A percentile compares a stretch with the other conserved stretches of the same genome.
phyloP scores from a whole-genome alignment of 352 stramenopile genomes.

The Sclerospora graminicola region DNA sequence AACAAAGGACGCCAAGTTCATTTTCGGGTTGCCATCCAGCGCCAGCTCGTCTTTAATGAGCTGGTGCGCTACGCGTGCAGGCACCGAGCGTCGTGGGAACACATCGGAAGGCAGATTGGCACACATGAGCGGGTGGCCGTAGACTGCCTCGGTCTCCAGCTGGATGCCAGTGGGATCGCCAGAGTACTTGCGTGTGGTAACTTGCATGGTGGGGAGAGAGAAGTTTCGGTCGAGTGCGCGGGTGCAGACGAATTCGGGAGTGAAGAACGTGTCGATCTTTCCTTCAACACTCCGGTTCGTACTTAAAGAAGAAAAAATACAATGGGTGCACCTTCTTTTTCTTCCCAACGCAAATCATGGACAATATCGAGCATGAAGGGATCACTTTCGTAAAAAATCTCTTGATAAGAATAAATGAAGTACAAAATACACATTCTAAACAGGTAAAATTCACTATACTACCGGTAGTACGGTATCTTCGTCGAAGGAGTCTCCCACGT shows the following conservation, averaged over 20 bases:
- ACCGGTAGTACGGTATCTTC: too few species aligned
- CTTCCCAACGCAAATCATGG: too few species aligned
- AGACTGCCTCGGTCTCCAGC: conserved; percentile 49
- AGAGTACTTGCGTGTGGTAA: conserved; percentile 26
- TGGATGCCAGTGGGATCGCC: conserved; percentile 15
- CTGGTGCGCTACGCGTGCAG: conserved; percentile 73
- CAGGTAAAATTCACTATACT: too few species aligned
- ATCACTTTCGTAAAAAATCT: too few species aligned
- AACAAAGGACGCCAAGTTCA: conserved; percentile 89
- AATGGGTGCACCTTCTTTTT: too few species aligned
- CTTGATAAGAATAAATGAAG: too few species aligned
- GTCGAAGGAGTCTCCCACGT: too few species aligned
- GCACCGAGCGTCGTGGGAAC: conserved; percentile 58
- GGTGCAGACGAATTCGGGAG: conserved; percentile 15
- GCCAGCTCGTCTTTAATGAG: conserved; percentile 86
- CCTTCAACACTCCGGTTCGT: conserved; percentile 7
- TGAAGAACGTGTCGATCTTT: conserved; percentile 20
- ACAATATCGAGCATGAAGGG: too few species aligned
- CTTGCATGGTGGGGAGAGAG: conserved; percentile 21
- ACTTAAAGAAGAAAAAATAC: too few species aligned
- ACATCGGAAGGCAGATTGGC: conserved; percentile 43
- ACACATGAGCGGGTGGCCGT: conserved; percentile 78
- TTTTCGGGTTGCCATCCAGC: conserved; percentile 85
- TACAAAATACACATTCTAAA: too few species aligned
- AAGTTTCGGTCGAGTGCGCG: conserved; percentile 2